Evolutionary conservation across 257 asterid genomes (phyloP).

Genomic region (Solanum paucissectum): DNA sequence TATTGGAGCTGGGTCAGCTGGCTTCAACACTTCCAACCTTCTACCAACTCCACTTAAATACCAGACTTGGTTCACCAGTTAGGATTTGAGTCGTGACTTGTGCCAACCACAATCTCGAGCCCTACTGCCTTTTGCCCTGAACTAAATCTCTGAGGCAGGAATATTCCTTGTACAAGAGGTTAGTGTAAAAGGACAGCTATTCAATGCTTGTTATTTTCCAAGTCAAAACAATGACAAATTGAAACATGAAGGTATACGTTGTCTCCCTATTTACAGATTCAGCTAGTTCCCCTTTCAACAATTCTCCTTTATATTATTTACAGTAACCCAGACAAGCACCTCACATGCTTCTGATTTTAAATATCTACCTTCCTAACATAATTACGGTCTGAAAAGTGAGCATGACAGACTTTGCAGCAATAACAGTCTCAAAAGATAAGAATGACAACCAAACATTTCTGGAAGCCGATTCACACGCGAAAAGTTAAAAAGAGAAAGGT

Average conservation of each 20-base stretch:
- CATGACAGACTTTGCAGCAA: not conserved
- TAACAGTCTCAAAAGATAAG: not conserved
- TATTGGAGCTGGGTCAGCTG: not conserved
- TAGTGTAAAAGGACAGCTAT: not conserved
- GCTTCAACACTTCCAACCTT: not conserved
- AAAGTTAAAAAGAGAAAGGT: not conserved
- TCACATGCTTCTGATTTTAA: not conserved
- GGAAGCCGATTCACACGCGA: not conserved
- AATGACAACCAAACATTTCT: not conserved
- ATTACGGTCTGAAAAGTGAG: not conserved
- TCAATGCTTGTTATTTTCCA: not conserved
- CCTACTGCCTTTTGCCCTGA: not conserved
- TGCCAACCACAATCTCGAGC: not conserved
- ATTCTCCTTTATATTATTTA: not conserved
- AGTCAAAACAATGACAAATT: not conserved
- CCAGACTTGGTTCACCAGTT: not conserved
- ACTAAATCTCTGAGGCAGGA: not conserved
- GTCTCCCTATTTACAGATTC: not conserved
- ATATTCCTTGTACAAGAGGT: not conserved
- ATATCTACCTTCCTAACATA: not conserved
- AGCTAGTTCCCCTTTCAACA: not conserved
- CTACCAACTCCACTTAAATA: not conserved
- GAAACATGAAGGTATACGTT: not conserved
- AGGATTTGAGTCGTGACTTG: not conserved
- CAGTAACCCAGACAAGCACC: not conserved